A percentile compares a stretch with the other conserved stretches of the same genome.
Evolutionary conservation across 2,329 filamentous ascomycete species (phyloP).

Genomic region (Biscogniauxia sp.): DNA sequence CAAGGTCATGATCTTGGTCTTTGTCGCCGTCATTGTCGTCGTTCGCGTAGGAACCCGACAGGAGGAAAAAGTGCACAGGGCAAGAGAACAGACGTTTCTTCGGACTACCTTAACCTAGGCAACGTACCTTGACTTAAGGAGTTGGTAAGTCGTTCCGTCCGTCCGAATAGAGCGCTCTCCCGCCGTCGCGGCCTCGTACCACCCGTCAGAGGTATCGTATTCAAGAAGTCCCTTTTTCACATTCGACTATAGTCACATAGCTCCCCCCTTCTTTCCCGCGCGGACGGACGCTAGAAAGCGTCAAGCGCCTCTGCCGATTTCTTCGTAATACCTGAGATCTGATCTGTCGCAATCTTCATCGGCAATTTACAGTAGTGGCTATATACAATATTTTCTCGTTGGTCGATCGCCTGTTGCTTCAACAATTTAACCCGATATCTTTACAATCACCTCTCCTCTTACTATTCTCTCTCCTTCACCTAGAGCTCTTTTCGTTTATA

Average conservation of each 20-base stretch:
- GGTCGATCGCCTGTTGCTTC: neutral
- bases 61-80: neutral
- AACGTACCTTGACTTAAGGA: neutral
- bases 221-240: neutral
- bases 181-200: neutral
- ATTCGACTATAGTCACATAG: neutral
- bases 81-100: neutral
- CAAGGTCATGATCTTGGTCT: neutral
- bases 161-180: neutral
- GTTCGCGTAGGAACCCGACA: neutral
- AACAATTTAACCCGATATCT: neutral
- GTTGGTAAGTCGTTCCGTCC: neutral
- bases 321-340: neutral
- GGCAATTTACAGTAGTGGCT: neutral
- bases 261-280: neutral
- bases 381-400: neutral
- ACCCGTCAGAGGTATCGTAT: neutral
- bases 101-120: neutral
- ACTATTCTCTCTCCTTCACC: neutral
- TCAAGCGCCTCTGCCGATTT: neutral
- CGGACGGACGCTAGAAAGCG: neutral
- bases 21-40: neutral
- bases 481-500: neutral
- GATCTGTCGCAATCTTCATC: neutral
- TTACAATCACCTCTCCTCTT: neutral